These are phyloP conservation scores for Globisporangium lucens DNA, from an alignment of 352 stramenopile species.

Conservation along the genomic window DNA sequence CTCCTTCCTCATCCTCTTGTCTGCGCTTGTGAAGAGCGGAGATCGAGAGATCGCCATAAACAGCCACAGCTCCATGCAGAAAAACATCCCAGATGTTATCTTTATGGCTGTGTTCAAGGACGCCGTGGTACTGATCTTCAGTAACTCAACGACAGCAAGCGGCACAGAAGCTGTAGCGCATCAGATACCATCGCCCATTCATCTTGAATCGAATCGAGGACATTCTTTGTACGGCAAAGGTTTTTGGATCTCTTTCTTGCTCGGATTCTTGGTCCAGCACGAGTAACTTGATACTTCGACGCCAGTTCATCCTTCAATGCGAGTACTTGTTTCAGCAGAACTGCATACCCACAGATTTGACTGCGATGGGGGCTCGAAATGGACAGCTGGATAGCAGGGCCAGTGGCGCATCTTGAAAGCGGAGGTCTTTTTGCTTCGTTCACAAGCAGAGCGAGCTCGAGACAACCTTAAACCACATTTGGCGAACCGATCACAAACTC, in stretches of 20 bases:
- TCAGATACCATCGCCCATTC: not conserved
- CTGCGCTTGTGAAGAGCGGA: not conserved
- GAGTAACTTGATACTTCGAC: not conserved
- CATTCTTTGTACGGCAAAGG: not conserved
- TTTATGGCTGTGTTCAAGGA: not conserved
- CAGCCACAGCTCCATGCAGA: slow-evolving; percentile 19
- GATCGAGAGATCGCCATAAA: slow-evolving; percentile 1
- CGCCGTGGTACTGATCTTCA: not conserved
- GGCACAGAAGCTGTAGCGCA: slow-evolving; percentile 9
- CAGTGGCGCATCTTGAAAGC: not conserved
- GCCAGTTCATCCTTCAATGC: slow-evolving; percentile 1
- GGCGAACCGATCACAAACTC: not conserved
- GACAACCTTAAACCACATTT: slow-evolving; percentile 4
- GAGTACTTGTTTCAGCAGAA: slow-evolving; percentile 16
- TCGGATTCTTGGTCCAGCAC: not conserved
- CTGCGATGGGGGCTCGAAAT: not conserved
- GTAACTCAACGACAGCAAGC: slow-evolving; percentile 8
- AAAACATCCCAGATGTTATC: slow-evolving; percentile 11
- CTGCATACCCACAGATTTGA: slow-evolving; percentile 2
- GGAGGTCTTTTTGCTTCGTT: slow-evolving; percentile 5
- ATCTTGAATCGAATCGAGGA: slow-evolving; percentile 6
- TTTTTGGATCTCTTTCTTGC: not conserved
- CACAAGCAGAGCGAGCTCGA: slow-evolving; percentile 16
- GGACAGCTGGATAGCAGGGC: not conserved
- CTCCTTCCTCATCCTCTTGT: slow-evolving; percentile 1